These are phyloP conservation scores for Diaporthe citri DNA, from an alignment of 2,329 filamentous ascomycete genomes.

Conservation along the genomic window DNA sequence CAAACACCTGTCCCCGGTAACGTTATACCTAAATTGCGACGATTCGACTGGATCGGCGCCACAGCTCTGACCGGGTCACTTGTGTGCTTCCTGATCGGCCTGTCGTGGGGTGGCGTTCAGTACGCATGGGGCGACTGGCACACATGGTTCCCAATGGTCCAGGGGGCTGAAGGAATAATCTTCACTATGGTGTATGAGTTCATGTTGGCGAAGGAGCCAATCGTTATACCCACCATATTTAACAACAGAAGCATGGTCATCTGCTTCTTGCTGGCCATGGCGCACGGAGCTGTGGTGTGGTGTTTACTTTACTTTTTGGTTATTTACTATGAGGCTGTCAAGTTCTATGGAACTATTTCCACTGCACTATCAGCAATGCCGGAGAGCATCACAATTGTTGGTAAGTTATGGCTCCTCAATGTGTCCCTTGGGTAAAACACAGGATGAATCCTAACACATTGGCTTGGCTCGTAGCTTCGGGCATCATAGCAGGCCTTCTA, in stretches of 20 bases:
- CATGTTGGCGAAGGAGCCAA: constrained; percentile 35
- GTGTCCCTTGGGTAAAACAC: accelerated
- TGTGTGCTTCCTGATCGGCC: constrained; percentile 1
- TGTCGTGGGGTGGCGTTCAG: constrained; percentile 24
- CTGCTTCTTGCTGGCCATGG: constrained; percentile 5
- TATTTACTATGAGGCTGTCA: constrained; percentile 43
- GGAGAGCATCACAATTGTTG: constrained; percentile 39
- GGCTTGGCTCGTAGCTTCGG: background rate
- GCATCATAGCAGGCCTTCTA: constrained; percentile 40
- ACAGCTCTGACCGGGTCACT: background rate
- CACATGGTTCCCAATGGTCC: constrained; percentile 24
- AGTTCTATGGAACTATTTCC: constrained; percentile 37
- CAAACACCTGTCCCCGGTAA: background rate
- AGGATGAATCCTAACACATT: background rate
- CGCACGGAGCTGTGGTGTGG: constrained; percentile 18
- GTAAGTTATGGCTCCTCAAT: background rate
- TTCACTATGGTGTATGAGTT: constrained; percentile 40
- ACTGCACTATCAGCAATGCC: constrained; percentile 43
- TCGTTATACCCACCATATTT: constrained; percentile 10
- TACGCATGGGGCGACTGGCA: constrained; percentile 18
- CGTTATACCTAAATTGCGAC: background rate
- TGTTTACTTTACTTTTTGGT: constrained; percentile 20
- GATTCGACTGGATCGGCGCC: constrained; percentile 23
- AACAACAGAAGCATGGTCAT: constrained; percentile 30
- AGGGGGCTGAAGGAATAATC: background rate